Conservation (phyloP, 1,284 basidiomycete species). For the Phlebopus sp. region DNA sequence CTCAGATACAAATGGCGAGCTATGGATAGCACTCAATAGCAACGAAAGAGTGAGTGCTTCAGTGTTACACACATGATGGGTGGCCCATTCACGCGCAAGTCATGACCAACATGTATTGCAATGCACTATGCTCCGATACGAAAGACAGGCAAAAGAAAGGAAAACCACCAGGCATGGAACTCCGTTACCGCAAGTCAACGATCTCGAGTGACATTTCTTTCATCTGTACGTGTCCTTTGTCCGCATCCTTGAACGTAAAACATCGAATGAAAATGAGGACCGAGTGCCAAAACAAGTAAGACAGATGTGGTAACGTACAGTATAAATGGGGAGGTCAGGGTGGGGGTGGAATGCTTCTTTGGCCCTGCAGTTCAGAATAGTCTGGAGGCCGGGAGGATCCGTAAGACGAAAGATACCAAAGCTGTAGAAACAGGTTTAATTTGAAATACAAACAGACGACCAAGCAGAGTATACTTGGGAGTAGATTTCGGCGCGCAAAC, state of each 20-base stretch:
- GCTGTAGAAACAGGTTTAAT: slow-evolving; percentile 35
- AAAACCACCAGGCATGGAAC: background rate
- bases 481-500: slow-evolving; percentile 81
- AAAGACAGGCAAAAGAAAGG: background rate
- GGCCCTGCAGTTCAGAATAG: slow-evolving; percentile 62
- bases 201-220: slow-evolving; percentile 67
- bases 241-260: slow-evolving; percentile 53
- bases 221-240: slow-evolving; percentile 79
- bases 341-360: slow-evolving; percentile 85
- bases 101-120: slow-evolving; percentile 10
- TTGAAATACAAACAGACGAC: slow-evolving; percentile 3
- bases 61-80: background rate
- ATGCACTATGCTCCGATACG: slow-evolving; percentile 4
- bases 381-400: slow-evolving; percentile 76
- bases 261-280: background rate
- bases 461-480: slow-evolving; percentile 56
- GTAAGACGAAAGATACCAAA: slow-evolving; percentile 87
- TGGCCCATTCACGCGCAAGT: slow-evolving; percentile 2
- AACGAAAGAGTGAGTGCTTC: background rate
- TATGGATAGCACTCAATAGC: background rate
- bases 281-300: slow-evolving; percentile 7
- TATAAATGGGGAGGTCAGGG: slow-evolving; percentile 76
- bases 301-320: slow-evolving; percentile 43
- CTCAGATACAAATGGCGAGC: background rate
- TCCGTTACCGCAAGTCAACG: slow-evolving; percentile 57